Evolutionary conservation across 2,329 filamentous ascomycete genomes (phyloP).

Genomic region (Huntiella savannae): DNA sequence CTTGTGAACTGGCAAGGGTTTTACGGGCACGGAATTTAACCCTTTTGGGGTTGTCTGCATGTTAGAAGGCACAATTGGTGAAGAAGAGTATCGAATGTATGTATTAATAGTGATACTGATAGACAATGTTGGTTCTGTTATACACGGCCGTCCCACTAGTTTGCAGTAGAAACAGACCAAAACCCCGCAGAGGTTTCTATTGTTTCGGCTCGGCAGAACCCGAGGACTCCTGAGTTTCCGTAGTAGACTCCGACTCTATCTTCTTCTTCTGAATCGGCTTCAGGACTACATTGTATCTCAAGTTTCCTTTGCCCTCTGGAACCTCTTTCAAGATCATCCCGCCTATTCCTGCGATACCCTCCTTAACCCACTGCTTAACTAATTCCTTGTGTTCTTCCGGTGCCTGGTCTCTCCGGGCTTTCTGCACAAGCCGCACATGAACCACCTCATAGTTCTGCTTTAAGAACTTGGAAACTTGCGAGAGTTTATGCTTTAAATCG

Average conservation of each 20-base stretch:
- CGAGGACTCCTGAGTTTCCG: too few relatives aligned
- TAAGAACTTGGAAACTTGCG: conserved; percentile 49
- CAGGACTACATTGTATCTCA: conserved; percentile 25
- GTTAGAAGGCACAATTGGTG: too few relatives aligned
- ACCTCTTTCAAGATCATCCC: conserved; percentile 27
- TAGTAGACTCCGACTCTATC: neutral
- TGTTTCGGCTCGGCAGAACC: too few relatives aligned
- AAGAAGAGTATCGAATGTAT: too few relatives aligned
- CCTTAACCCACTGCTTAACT: conserved; percentile 25
- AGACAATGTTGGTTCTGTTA: too few relatives aligned
- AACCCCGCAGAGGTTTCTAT: too few relatives aligned
- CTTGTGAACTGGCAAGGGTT: too few relatives aligned
- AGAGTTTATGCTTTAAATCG: conserved; percentile 55
- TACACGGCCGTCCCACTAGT: too few relatives aligned
- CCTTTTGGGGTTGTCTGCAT: too few relatives aligned
- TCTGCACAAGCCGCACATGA: conserved; percentile 47
- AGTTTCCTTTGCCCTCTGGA: conserved; percentile 23
- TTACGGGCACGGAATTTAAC: too few relatives aligned
- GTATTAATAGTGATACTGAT: too few relatives aligned
- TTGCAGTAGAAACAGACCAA: too few relatives aligned
- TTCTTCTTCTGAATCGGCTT: conserved; percentile 2
- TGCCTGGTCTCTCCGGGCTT: conserved; percentile 37
- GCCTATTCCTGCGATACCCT: conserved; percentile 14
- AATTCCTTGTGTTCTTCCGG: conserved; percentile 39
- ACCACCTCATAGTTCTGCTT: conserved; percentile 50